Percentiles rank a stretch among this genome's conserved stretches.
These are phyloP conservation scores for Mycena leptocephala DNA, from an alignment of 768 basidiomycete species.

Conservation along the genomic window DNA sequence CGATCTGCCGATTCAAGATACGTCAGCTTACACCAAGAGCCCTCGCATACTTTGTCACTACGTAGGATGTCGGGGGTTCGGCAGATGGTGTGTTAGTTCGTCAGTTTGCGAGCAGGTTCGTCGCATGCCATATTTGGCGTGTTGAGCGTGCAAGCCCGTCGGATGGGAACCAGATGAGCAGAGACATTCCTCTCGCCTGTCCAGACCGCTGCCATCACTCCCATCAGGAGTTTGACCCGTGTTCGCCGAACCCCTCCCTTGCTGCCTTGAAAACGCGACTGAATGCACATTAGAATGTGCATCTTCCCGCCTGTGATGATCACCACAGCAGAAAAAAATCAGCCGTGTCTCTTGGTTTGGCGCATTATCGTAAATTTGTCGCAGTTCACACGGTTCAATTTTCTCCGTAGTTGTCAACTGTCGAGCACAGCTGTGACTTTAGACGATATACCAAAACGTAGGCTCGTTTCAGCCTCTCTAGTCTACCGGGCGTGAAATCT, in stretches of 20 bases:
- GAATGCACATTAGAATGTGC: not conserved
- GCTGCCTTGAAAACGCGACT: not conserved
- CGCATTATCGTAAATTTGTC: not conserved
- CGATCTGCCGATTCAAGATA: too few relatives aligned
- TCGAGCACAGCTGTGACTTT: not conserved
- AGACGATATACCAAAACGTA: too few relatives aligned
- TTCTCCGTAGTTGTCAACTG: not conserved
- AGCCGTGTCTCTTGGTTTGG: not conserved
- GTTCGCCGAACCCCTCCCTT: not conserved
- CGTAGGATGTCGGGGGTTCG: not conserved
- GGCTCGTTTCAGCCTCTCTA: too few relatives aligned
- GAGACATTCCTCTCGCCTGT: too few relatives aligned
- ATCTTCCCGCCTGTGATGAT: not conserved
- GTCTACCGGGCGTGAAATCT: too few relatives aligned
- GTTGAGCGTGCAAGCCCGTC: not conserved
- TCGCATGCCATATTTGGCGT: not conserved
- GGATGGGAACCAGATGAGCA: not conserved
- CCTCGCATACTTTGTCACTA: too few relatives aligned
- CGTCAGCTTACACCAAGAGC: too few relatives aligned
- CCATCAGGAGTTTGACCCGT: too few relatives aligned
- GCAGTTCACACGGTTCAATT: not conserved
- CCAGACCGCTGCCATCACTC: too few relatives aligned
- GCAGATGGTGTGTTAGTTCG: not conserved
- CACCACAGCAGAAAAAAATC: not conserved
- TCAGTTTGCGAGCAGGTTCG: not conserved